These are phyloP conservation scores for Dioscorea dumetorum DNA, from an alignment of 106 monocot genomes.

Conservation along the genomic window DNA sequence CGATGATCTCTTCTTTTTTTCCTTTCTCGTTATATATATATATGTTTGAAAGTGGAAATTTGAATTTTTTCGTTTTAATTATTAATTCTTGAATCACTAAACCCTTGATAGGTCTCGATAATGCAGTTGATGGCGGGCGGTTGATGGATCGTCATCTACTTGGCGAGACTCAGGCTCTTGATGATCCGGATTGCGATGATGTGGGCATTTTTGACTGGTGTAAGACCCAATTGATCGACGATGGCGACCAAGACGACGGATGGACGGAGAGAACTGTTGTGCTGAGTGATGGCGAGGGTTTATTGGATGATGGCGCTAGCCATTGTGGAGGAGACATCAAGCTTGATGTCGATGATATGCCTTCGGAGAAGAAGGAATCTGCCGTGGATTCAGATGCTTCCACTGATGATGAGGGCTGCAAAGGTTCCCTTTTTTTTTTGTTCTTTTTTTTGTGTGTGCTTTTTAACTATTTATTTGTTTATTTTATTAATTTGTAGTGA, in stretches of 20 bases:
- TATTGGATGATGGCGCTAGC: slow-evolving; percentile 6
- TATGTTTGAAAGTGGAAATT: too few relatives aligned
- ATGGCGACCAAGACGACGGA: slow-evolving; percentile 5
- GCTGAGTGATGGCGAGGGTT: slow-evolving; percentile 14
- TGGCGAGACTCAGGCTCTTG: slow-evolving; percentile 29
- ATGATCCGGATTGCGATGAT: slow-evolving; percentile 8
- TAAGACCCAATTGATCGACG: slow-evolving; percentile 20
- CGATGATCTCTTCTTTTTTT: too few relatives aligned
- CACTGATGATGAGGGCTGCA: slow-evolving; percentile 25
- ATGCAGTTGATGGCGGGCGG: too few relatives aligned
- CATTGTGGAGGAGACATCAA: neutral
- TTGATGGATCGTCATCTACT: neutral
- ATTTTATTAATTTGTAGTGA: neutral
- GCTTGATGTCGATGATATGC: neutral
- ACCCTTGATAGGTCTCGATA: too few relatives aligned
- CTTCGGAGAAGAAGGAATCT: slow-evolving; percentile 1
- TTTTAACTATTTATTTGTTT: neutral
- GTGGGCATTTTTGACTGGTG: slow-evolving; percentile 11
- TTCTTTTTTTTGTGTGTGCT: neutral
- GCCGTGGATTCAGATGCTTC: slow-evolving; percentile 33
- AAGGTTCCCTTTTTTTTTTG: slow-evolving; percentile 7
- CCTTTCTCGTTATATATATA: too few relatives aligned
- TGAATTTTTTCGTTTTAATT: too few relatives aligned
- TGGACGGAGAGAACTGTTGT: slow-evolving; percentile 13
- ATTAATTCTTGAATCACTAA: too few relatives aligned